Evolutionary conservation across 1,139 yeast genomes (phyloP).

Genomic region (Suhomyces chickasaworum): DNA sequence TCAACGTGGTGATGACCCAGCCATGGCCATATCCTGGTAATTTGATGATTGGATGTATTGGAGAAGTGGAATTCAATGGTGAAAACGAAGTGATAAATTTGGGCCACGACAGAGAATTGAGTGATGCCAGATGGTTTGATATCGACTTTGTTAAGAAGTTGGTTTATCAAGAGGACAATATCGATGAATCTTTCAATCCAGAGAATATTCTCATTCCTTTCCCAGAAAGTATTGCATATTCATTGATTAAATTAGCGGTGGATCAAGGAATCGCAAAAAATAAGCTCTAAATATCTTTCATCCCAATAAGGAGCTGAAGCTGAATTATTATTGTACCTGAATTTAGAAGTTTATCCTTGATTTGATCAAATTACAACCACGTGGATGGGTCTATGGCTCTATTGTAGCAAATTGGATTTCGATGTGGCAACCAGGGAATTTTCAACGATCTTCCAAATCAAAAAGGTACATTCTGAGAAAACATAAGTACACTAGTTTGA

Average conservation of each 20-base stretch:
- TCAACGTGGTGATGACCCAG: conserved; percentile 68
- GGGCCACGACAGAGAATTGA: conserved; percentile 82
- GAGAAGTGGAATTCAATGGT: conserved; percentile 63
- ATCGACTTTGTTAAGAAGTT: conserved; percentile 51
- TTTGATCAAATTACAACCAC: not conserved
- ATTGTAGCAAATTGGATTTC: not conserved
- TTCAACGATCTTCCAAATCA: too few species aligned
- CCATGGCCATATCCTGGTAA: conserved; percentile 98
- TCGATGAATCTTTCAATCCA: conserved; percentile 33
- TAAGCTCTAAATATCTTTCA: not conserved
- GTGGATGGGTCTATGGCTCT: not conserved
- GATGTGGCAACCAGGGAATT: not conserved
- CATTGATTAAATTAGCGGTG: conserved; percentile 45
- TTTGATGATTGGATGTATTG: conserved; percentile 91
- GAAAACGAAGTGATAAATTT: conserved; percentile 61
- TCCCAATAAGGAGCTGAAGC: not conserved
- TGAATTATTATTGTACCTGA: not conserved
- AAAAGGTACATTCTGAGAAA: not conserved
- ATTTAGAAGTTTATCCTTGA: not conserved
- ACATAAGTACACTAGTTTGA: not conserved
- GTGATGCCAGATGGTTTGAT: conserved; percentile 84
- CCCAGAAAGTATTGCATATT: conserved; percentile 44
- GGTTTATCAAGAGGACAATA: conserved; percentile 34
- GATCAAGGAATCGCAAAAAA: conserved; percentile 35
- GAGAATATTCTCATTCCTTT: conserved; percentile 46